These are phyloP conservation scores for Boletus calvinii DNA, from an alignment of 1,284 basidiomycete species.

Conservation along the genomic window DNA sequence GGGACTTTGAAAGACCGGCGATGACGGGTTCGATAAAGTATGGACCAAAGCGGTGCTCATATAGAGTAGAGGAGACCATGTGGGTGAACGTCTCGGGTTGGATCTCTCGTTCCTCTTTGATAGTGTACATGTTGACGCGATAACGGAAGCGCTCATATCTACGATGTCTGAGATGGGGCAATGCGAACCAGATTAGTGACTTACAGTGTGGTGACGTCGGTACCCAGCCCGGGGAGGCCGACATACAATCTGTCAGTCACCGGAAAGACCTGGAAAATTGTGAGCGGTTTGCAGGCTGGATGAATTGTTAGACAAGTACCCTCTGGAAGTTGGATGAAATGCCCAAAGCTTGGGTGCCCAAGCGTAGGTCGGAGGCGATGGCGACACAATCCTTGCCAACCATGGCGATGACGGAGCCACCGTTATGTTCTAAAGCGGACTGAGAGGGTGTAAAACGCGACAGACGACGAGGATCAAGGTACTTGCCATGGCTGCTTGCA, in stretches of 20 bases:
- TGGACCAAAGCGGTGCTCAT: constrained; percentile 94
- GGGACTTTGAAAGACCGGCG: constrained; percentile 82
- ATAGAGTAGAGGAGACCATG: constrained; percentile 95
- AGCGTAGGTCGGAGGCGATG: constrained; percentile 92
- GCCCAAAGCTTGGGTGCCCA: constrained; percentile 89
- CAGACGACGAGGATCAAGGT: background rate
- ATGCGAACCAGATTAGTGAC: constrained; percentile 28
- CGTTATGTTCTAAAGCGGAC: constrained; percentile 89
- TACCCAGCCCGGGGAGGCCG: constrained; percentile 91
- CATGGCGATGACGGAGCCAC: constrained; percentile 99
- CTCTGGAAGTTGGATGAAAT: constrained; percentile 95
- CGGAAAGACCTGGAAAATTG: constrained; percentile 75
- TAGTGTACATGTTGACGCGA: constrained; percentile 98
- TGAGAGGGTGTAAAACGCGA: constrained; percentile 30
- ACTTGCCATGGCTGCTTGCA: constrained; percentile 28
- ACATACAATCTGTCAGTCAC: constrained; percentile 92
- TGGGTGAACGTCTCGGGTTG: constrained; percentile 96
- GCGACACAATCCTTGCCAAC: constrained; percentile 98
- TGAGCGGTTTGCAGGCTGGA: constrained; percentile 9
- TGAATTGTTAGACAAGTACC: constrained; percentile 45
- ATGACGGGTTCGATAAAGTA: constrained; percentile 98
- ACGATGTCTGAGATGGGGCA: constrained; percentile 14
- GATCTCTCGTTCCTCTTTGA: constrained; percentile 98
- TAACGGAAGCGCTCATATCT: constrained; percentile 90
- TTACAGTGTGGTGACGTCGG: constrained; percentile 90